Conservation (phyloP, 108 stramenopile genomes). For the Skeletonema costatum region DNA sequence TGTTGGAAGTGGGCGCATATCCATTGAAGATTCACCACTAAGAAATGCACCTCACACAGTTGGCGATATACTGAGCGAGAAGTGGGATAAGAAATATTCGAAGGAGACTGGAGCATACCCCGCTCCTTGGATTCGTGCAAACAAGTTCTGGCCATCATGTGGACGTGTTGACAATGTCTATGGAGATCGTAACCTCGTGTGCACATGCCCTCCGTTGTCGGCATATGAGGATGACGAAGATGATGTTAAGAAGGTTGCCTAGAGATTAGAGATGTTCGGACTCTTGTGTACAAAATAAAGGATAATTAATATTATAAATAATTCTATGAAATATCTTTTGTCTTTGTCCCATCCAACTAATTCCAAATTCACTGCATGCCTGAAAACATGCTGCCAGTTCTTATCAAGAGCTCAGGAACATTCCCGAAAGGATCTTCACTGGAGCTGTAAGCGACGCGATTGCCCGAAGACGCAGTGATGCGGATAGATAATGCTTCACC, state of each 20-base stretch:
- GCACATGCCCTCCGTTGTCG: slow-evolving; percentile 94
- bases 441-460: slow-evolving; percentile 37
- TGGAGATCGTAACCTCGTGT: slow-evolving; percentile 97
- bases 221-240: slow-evolving; percentile 84
- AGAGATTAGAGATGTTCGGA: slow-evolving; percentile 1
- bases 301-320: not conserved
- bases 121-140: slow-evolving; percentile 91
- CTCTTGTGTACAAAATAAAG: not conserved
- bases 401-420: slow-evolving; percentile 39
- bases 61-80: slow-evolving; percentile 79
- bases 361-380: slow-evolving; percentile 9
- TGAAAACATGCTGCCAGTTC: slow-evolving; percentile 24
- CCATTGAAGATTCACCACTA: slow-evolving; percentile 90
- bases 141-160: slow-evolving; percentile 98
- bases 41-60: slow-evolving; percentile 97
- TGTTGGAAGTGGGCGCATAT: slow-evolving; percentile 88
- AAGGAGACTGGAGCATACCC: slow-evolving; percentile 93
- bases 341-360: not conserved
- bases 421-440: slow-evolving; percentile 36
- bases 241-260: slow-evolving; percentile 74
- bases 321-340: not conserved
- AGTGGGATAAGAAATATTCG: slow-evolving; percentile 93
- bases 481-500: slow-evolving; percentile 39
- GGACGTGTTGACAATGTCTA: slow-evolving; percentile 98
- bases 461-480: slow-evolving; percentile 39